A percentile compares a stretch with the other conserved stretches of the same genome.
phyloP scores from a whole-genome alignment of 1,284 basidiomycete genomes.

The Heterobasidion irregulare region DNA sequence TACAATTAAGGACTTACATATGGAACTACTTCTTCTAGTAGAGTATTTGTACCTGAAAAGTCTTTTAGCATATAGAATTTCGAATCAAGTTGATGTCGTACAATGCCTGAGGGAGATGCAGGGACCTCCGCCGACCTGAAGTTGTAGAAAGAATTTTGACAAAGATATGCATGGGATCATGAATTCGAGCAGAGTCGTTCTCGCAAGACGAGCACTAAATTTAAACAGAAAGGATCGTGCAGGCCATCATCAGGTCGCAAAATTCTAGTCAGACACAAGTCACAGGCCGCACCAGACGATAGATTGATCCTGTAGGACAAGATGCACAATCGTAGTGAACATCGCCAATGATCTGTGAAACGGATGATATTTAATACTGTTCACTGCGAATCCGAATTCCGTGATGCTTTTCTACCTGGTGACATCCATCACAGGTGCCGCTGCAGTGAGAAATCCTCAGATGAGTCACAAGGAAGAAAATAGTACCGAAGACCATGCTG shows the following conservation, averaged over 20 bases:
- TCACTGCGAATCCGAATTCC: not conserved
- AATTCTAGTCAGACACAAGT: not conserved
- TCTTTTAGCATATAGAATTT: not conserved
- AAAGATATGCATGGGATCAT: slow-evolving; percentile 80
- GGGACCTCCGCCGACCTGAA: not conserved
- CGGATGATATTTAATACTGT: not conserved
- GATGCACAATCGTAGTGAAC: not conserved
- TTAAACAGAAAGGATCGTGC: not conserved
- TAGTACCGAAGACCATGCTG: too few relatives aligned
- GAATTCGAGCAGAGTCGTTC: slow-evolving; percentile 61
- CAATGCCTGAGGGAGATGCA: not conserved
- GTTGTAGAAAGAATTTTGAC: slow-evolving; percentile 65
- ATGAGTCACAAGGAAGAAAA: too few relatives aligned
- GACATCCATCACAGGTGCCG: not conserved
- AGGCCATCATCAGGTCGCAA: not conserved
- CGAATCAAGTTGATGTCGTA: not conserved
- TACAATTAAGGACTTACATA: not conserved
- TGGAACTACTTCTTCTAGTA: not conserved
- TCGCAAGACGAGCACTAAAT: slow-evolving; percentile 78
- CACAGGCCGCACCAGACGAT: not conserved
- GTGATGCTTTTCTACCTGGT: not conserved
- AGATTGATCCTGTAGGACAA: not conserved
- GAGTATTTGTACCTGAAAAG: not conserved
- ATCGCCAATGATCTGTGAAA: not conserved
- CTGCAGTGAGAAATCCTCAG: not conserved